These are phyloP conservation scores for Arabidopsis lyrata DNA, from an alignment of 441 rosid genomes.

Conservation along the genomic window DNA sequence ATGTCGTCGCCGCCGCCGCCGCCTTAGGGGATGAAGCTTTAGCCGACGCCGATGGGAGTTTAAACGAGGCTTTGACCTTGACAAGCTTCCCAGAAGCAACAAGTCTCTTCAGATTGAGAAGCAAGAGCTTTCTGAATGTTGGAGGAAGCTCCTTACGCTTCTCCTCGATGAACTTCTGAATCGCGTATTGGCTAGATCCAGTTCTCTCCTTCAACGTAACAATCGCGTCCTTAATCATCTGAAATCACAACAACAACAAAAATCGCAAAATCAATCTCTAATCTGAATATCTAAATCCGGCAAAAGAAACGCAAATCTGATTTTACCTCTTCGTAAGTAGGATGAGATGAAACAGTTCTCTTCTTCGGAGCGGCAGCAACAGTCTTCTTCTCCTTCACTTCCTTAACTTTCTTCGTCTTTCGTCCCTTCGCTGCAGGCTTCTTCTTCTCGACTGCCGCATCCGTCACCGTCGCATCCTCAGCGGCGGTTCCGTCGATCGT, in stretches of 20 bases:
- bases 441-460: conserved; percentile 43
- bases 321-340: conserved; percentile 78
- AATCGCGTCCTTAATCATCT: conserved; percentile 91
- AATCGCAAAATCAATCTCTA: not conserved
- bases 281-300: not conserved
- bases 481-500: conserved; percentile 34
- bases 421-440: conserved; percentile 49
- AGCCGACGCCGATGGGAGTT: conserved; percentile 52
- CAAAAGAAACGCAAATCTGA: not conserved
- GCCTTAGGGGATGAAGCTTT: conserved; percentile 41
- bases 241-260: conserved; percentile 18
- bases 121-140: conserved; percentile 70
- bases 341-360: conserved; percentile 59
- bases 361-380: conserved; percentile 52
- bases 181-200: conserved; percentile 94
- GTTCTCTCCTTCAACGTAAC: conserved; percentile 78
- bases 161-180: conserved; percentile 81
- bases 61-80: conserved; percentile 80
- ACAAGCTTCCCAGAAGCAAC: conserved; percentile 74
- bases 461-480: not conserved
- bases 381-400: conserved; percentile 51
- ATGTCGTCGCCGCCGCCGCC: conserved; percentile 29
- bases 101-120: conserved; percentile 74
- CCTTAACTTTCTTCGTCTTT: conserved; percentile 63
- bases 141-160: conserved; percentile 73